Percentiles rank a stretch among this genome's conserved stretches.
These are phyloP conservation scores for Santalum album DNA, from an alignment of 164 flowering plant species.

Conservation along the genomic window DNA sequence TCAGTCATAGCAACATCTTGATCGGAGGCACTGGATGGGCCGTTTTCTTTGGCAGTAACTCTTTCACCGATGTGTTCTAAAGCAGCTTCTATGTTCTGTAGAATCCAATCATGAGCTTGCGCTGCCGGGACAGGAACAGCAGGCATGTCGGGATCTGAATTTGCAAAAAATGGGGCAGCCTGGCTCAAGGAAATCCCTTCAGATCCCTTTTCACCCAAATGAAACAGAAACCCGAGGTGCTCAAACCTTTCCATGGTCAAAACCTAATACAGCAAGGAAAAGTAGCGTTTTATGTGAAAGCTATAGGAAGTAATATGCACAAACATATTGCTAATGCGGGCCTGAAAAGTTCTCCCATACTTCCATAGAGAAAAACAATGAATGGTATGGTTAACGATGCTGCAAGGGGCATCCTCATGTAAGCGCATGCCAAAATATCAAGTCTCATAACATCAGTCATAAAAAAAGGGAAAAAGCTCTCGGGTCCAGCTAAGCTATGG, in stretches of 20 bases:
- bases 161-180: constrained; percentile 90
- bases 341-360: too few species aligned
- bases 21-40: constrained; percentile 58
- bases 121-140: constrained; percentile 89
- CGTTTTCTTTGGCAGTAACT: constrained; percentile 65
- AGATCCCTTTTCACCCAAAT: constrained; percentile 74
- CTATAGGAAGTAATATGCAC: too few species aligned
- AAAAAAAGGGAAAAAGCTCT: too few species aligned
- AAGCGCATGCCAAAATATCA: too few species aligned
- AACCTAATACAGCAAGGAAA: constrained; percentile 36
- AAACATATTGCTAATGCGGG: too few species aligned
- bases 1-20: constrained; percentile 89
- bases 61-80: constrained; percentile 67
- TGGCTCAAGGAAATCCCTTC: constrained; percentile 65
- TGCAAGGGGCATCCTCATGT: too few species aligned
- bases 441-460: too few species aligned
- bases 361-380: too few species aligned
- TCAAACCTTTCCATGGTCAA: constrained; percentile 81
- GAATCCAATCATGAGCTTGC: constrained; percentile 91
- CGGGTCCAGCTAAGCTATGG: too few species aligned
- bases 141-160: constrained; percentile 99
- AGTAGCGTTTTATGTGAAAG: too few species aligned
- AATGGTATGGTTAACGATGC: too few species aligned
- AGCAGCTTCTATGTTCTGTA: constrained; percentile 55
- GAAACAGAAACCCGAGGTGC: constrained; percentile 83